A percentile compares a stretch with the other conserved stretches of the same genome.
phyloP scores from a whole-genome alignment of 495 filamentous ascomycete genomes.

The Tetracladium setigerum region DNA sequence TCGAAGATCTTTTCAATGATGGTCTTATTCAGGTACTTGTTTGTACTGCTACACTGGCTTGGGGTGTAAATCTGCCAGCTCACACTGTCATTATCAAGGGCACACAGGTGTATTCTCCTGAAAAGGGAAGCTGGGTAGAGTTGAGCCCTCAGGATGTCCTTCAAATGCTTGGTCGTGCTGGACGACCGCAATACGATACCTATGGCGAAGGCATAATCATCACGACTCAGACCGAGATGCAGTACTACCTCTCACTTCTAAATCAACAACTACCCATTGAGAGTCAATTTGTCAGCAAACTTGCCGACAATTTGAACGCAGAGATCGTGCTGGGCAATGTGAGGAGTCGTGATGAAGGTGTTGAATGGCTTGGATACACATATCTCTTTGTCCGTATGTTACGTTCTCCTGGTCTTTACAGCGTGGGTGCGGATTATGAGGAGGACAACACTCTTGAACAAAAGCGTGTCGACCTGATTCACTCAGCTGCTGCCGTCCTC shows the following conservation, averaged over 20 bases:
- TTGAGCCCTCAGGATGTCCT: slow-evolving; percentile 95
- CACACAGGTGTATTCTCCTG: slow-evolving; percentile 95
- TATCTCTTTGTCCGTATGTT: slow-evolving; percentile 98
- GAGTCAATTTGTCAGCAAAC: slow-evolving; percentile 85
- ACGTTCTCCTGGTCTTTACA: slow-evolving; percentile 89
- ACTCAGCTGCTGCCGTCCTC: slow-evolving; percentile 83
- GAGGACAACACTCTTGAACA: slow-evolving; percentile 88
- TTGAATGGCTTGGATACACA: slow-evolving; percentile 97
- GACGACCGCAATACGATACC: slow-evolving; percentile 93
- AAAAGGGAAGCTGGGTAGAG: slow-evolving; percentile 98
- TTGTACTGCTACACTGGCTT: slow-evolving; percentile 91
- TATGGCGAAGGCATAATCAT: slow-evolving; percentile 99
- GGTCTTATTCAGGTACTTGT: slow-evolving; percentile 92
- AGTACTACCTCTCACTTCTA: slow-evolving; percentile 92
- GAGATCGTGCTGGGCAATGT: slow-evolving; percentile 95
- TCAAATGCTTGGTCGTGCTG: slow-evolving; percentile 97
- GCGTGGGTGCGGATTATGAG: slow-evolving; percentile 91
- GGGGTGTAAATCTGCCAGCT: slow-evolving; percentile 92
- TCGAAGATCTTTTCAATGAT: slow-evolving; percentile 89
- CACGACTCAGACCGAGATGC: slow-evolving; percentile 86
- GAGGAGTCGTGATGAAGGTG: slow-evolving; percentile 86
- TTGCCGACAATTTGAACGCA: slow-evolving; percentile 95
- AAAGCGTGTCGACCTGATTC: slow-evolving; percentile 91
- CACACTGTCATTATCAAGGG: slow-evolving; percentile 97
- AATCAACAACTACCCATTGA: slow-evolving; percentile 98